Evolutionary conservation across 2,329 filamentous ascomycete species (phyloP), one percentile per base, ranked within the genome.

Genomic region (Cordyceps javanica): DNA sequence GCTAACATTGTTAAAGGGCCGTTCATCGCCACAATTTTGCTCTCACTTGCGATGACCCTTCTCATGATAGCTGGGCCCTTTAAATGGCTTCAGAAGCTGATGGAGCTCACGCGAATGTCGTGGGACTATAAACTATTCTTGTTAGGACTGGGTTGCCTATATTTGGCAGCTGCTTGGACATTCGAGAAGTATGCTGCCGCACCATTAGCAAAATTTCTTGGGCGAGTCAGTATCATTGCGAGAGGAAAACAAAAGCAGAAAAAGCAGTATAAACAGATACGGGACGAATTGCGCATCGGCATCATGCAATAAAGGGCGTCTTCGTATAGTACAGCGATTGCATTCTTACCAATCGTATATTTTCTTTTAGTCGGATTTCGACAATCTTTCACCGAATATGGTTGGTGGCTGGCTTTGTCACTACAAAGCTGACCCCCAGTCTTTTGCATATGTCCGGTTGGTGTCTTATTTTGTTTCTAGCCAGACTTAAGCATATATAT

Each of bases 91-190:
- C 78, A 75, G 58, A 75, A 82, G 21, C 71, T 91, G 45, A 99
- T 99, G 92, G 85, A 97, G 70, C 75, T 99, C 60, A 97, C 91
- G 0, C 78, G 77, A 52, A 86, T 96, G 77, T 86, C 85, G 38
- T 74, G 77, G 63, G 76, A 80, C 53, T 99, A 95, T 72, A 87
- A 88, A 67, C 54, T 85, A 13, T 89, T 90, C 65, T 74, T 97
- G 38, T 67, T 97, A 3, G 74, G 75, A 0, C 72, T 97, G 7
- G 92, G 90, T 0, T 58, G 85, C 10, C 77, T 80, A 1, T 91
- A 89, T 59, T 84, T 97, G 58, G 72, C 88, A 87, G 81, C 73
- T 13, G 50, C 51, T 19, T 55, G 44, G 50, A 19, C 30, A 23
- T 59, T 55, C 23, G 45, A 55, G 21, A 59, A 51, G 25, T 28